These are phyloP conservation scores for Cystobasidium pallidum DNA, from an alignment of 1,284 basidiomycete species.

Conservation along the genomic window DNA sequence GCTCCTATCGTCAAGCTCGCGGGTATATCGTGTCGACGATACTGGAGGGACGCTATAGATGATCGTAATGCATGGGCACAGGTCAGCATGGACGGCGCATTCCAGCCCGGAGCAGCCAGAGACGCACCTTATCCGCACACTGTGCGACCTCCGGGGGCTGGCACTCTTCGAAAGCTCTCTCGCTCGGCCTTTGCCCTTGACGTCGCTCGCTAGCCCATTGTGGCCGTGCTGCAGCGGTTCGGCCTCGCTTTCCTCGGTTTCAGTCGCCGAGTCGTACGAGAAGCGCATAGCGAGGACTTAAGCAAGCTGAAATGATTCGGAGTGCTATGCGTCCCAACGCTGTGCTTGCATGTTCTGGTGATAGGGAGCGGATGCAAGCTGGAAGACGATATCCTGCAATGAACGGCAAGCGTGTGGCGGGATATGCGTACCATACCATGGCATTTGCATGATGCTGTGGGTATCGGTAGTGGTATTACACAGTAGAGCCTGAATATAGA, in stretches of 20 bases:
- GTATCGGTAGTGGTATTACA: too few relatives aligned
- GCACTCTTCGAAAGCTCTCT: constrained; percentile 15
- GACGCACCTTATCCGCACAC: constrained; percentile 21
- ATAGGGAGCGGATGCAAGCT: background rate
- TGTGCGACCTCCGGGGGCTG: background rate
- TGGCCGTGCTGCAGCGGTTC: background rate
- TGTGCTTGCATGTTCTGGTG: background rate
- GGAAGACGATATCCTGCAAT: background rate
- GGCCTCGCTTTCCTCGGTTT: constrained; percentile 16
- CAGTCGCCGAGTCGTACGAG: constrained; percentile 11
- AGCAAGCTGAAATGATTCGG: background rate
- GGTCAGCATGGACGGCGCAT: background rate
- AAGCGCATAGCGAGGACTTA: constrained; percentile 3
- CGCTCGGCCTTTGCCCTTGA: constrained; percentile 31
- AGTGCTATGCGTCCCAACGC: background rate
- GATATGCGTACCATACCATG: background rate
- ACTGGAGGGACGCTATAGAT: constrained; percentile 6
- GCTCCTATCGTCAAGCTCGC: background rate
- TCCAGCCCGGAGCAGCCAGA: background rate
- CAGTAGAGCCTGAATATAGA: too few relatives aligned
- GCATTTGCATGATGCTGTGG: too few relatives aligned
- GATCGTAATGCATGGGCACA: background rate
- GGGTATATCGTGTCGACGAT: background rate
- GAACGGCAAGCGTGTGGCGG: background rate
- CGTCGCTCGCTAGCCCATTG: background rate